These are phyloP conservation scores for Colletotrichum gloeosporioides DNA, from an alignment of 2,329 filamentous ascomycete genomes.

Conservation along the genomic window DNA sequence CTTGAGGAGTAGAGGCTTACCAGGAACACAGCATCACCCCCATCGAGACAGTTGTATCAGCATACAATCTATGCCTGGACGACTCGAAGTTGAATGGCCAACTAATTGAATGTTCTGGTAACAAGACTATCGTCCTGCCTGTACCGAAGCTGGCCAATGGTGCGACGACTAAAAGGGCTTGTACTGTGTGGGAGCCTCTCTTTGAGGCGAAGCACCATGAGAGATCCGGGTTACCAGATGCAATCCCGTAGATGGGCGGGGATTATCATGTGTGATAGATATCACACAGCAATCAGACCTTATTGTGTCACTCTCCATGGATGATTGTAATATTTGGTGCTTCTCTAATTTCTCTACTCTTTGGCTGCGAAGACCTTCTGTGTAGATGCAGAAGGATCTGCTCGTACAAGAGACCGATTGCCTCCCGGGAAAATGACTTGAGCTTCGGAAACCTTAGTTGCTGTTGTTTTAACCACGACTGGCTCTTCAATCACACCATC, in stretches of 20 bases:
- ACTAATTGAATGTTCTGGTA: not conserved
- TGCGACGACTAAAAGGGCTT: not conserved
- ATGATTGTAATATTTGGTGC: not conserved
- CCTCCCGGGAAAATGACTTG: not conserved
- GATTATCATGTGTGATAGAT: not conserved
- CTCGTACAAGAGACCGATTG: not conserved
- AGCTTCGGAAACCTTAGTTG: not conserved
- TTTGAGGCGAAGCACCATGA: not conserved
- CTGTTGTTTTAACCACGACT: not conserved
- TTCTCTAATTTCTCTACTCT: not conserved
- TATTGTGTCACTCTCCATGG: not conserved
- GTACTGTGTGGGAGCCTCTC: not conserved
- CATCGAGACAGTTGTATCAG: not conserved
- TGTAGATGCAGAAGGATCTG: not conserved
- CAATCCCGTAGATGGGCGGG: not conserved
- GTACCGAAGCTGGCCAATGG: not conserved
- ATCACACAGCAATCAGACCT: not conserved
- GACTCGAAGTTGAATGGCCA: not conserved
- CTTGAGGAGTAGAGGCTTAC: accelerated
- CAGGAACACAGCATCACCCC: not conserved
- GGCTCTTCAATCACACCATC: slow-evolving; percentile 1
- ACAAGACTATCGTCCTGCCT: not conserved
- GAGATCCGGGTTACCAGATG: not conserved
- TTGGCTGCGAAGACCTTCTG: not conserved
- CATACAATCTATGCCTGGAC: not conserved